Conservation (phyloP, 192 early-diverging fungal species). For the Glomus cerebriforme region DNA sequence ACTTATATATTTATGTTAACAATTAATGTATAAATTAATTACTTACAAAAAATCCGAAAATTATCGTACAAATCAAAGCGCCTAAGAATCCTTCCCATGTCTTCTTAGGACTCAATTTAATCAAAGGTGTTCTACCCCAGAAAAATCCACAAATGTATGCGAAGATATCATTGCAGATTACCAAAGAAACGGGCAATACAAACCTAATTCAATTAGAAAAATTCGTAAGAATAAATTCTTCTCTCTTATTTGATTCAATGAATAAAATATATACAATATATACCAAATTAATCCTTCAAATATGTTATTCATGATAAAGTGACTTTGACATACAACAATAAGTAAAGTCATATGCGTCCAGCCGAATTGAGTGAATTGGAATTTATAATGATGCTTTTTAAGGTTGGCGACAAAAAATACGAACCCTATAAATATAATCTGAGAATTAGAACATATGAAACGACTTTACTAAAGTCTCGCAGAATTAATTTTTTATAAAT, state of each 20-base stretch:
- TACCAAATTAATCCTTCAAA: conserved; percentile 96
- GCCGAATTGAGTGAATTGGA: conserved; percentile 94
- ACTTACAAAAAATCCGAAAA: conserved; percentile 82
- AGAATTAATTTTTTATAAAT: background rate
- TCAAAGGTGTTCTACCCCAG: conserved; percentile 84
- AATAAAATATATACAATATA: conserved; percentile 13
- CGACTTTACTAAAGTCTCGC: background rate
- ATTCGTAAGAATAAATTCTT: background rate
- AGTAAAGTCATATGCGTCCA: conserved; percentile 98
- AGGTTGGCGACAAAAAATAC: conserved; percentile 94
- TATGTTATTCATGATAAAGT: conserved; percentile 97
- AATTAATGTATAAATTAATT: background rate
- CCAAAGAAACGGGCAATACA: conserved; percentile 83
- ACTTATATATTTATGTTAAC: background rate
- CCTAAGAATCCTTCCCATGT: conserved; percentile 98
- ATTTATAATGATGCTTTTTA: conserved; percentile 90
- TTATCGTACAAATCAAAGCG: conserved; percentile 78
- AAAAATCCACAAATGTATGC: conserved; percentile 98
- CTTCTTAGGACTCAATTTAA: conserved; percentile 96
- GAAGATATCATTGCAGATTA: conserved; percentile 94
- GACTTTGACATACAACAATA: conserved; percentile 89
- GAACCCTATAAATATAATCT: conserved; percentile 53
- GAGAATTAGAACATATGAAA: background rate
- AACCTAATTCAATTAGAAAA: conserved; percentile 51
- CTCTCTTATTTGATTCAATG: background rate